These are phyloP conservation scores for Strobilomyces confusus DNA, from an alignment of 768 basidiomycete species.

Conservation along the genomic window DNA sequence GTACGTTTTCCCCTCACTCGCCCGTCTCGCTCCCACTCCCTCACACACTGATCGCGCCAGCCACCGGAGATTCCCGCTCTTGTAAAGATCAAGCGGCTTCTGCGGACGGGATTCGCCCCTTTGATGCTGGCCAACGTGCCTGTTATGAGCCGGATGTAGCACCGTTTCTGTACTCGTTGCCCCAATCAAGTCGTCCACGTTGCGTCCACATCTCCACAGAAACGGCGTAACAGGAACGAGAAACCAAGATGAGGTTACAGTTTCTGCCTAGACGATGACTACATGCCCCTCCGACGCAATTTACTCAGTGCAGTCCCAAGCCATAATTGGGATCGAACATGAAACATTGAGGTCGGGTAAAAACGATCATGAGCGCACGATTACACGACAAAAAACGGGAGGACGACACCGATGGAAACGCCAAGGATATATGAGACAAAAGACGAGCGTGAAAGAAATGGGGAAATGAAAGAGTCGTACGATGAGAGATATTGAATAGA, in stretches of 20 bases:
- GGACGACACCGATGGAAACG: constrained; percentile 26
- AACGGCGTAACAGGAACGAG: not conserved
- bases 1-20: constrained; percentile 35
- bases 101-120: too few relatives aligned
- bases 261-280: constrained; percentile 25
- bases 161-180: constrained; percentile 19
- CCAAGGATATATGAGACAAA: constrained; percentile 36
- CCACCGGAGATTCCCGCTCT: constrained; percentile 44
- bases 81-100: constrained; percentile 15
- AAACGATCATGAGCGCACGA: constrained; percentile 21
- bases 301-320: constrained; percentile 27
- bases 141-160: constrained; percentile 11
- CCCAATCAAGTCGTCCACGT: constrained; percentile 16
- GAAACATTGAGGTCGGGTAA: constrained; percentile 25
- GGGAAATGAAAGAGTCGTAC: constrained; percentile 25
- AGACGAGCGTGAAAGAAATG: constrained; percentile 19
- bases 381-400: constrained; percentile 15
- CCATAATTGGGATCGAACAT: constrained; percentile 12
- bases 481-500: constrained; percentile 31
- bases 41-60: constrained; percentile 8
- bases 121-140: constrained; percentile 9
- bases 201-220: constrained; percentile 8
- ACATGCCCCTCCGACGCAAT: constrained; percentile 21
- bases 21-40: not conserved
- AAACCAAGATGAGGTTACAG: constrained; percentile 22